Evolutionary conservation across 164 flowering plant species (phyloP).

Genomic region (Nelumbo lutea): DNA sequence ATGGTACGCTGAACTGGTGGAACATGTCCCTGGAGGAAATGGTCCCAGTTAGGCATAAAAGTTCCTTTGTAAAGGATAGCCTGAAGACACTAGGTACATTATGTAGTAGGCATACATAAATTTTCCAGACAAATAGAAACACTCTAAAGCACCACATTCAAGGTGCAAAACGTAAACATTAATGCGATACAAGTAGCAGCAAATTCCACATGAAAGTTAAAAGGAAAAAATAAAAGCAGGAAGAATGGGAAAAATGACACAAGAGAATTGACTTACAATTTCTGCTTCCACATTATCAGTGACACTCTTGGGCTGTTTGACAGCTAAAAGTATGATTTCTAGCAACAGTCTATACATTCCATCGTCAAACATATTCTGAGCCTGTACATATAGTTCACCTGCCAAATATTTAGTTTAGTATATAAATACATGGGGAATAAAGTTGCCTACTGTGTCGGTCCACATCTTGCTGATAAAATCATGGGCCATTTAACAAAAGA

Average conservation of each 20-base stretch:
- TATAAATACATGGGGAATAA: not conserved
- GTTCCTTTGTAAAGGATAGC: not conserved
- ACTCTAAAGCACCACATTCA: not conserved
- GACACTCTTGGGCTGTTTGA: conserved; percentile 39
- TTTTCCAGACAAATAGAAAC: not conserved
- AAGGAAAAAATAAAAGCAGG: not conserved
- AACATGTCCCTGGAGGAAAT: conserved; percentile 58
- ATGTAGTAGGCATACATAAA: not conserved
- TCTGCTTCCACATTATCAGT: conserved; percentile 61
- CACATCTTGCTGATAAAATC: not conserved
- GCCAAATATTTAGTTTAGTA: conserved; percentile 18
- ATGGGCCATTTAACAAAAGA: too few species aligned
- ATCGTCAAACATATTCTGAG: conserved; percentile 72
- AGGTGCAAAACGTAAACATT: not conserved
- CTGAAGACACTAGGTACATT: not conserved
- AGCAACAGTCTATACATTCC: conserved; percentile 66
- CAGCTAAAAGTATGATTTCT: conserved; percentile 45
- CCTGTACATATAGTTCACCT: conserved; percentile 87
- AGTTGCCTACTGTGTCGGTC: not conserved
- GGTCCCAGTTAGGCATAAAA: conserved; percentile 9
- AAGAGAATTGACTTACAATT: conserved; percentile 44
- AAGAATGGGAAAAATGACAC: not conserved
- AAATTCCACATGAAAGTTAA: not conserved
- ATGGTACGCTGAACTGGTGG: conserved; percentile 74
- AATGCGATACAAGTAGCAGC: conserved; percentile 1